Evolutionary conservation across 345 rosid genomes (phyloP).

Genomic region (Rhodamnia argentea): DNA sequence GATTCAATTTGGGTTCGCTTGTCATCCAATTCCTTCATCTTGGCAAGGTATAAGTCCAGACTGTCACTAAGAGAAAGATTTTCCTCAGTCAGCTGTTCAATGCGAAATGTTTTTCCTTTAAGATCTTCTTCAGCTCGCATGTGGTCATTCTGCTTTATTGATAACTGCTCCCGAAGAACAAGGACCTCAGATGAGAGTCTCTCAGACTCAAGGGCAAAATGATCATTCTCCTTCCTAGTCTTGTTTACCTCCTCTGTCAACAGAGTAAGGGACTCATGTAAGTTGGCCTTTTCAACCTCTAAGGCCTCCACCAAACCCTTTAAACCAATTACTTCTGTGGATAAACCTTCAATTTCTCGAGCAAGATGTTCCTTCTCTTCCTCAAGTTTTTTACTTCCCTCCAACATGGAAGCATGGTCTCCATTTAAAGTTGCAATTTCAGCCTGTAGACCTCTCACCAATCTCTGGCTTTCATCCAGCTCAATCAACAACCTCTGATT

Average conservation of each 20-base stretch:
- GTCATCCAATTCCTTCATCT: constrained; percentile 21
- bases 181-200: constrained; percentile 45
- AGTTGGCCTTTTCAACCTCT: constrained; percentile 37
- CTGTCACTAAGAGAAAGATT: constrained; percentile 32
- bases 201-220: constrained; percentile 37
- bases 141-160: constrained; percentile 26
- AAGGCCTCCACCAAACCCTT: constrained; percentile 34
- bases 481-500: constrained; percentile 46
- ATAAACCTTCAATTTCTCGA: constrained; percentile 29
- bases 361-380: constrained; percentile 45
- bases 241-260: constrained; percentile 33
- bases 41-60: constrained; percentile 23
- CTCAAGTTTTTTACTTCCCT: constrained; percentile 32
- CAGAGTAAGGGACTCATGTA: constrained; percentile 29
- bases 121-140: constrained; percentile 30
- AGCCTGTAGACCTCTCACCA: constrained; percentile 36
- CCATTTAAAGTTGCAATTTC: constrained; percentile 35
- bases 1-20: constrained; percentile 10
- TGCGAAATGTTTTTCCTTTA: constrained; percentile 22
- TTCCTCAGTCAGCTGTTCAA: constrained; percentile 44
- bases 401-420: constrained; percentile 20
- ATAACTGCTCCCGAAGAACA: constrained; percentile 37
- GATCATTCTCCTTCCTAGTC: constrained; percentile 44
- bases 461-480: constrained; percentile 41
- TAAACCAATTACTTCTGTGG: constrained; percentile 29